phyloP scores from a whole-genome alignment of 345 rosid genomes.

The Brassica incana region DNA sequence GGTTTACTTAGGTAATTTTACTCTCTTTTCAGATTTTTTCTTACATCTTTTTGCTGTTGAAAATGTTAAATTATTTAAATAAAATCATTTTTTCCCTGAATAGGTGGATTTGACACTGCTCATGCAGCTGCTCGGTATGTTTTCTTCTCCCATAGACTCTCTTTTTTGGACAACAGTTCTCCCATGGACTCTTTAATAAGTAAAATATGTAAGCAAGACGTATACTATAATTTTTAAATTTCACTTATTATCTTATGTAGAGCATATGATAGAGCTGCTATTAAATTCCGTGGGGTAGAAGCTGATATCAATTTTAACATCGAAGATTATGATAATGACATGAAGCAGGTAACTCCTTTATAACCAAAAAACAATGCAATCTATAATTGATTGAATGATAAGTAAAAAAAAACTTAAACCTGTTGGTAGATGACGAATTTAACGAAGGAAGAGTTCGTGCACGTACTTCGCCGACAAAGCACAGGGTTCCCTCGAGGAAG shows the following conservation, averaged over 20 bases:
- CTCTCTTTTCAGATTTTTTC: neutral
- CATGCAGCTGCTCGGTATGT: conserved; percentile 97
- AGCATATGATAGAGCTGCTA: conserved; percentile 98
- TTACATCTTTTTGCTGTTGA: neutral
- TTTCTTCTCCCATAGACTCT: conserved; percentile 13
- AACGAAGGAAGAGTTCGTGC: conserved; percentile 94
- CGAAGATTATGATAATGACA: conserved; percentile 88
- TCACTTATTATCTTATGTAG: conserved; percentile 43
- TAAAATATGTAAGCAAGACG: neutral
- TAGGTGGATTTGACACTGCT: conserved; percentile 99
- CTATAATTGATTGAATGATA: neutral
- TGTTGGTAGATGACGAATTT: conserved; percentile 68
- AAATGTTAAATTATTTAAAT: neutral
- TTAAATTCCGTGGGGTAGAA: conserved; percentile 92
- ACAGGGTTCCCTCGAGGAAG: conserved; percentile 97
- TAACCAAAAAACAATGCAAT: neutral
- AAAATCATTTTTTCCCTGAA: conserved; percentile 19
- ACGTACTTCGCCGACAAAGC: conserved; percentile 98
- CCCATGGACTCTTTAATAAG: neutral
- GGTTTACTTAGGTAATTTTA: conserved; percentile 79
- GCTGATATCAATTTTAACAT: conserved; percentile 91
- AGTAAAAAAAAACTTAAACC: neutral
- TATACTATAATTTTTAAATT: neutral
- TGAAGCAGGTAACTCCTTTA: conserved; percentile 66
- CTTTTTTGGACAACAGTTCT: too few species aligned